These are phyloP conservation scores for Neofusicoccum ribis DNA, from an alignment of 2,329 filamentous ascomycete genomes.

Conservation along the genomic window DNA sequence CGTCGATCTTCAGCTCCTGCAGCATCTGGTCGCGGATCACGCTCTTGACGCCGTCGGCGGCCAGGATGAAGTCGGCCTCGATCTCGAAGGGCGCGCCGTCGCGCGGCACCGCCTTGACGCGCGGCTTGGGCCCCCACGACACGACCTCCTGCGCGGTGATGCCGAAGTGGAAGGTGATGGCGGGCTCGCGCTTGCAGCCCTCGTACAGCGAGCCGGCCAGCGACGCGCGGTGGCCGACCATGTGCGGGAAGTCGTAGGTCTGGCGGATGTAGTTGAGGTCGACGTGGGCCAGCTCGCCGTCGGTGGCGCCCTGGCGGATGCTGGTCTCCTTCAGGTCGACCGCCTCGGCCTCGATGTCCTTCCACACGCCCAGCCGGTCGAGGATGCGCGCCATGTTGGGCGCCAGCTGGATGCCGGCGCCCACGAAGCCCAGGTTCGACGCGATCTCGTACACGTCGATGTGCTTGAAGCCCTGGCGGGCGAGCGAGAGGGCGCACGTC, in stretches of 20 bases:
- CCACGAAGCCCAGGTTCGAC: constrained; percentile 74
- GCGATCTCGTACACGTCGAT: constrained; percentile 75
- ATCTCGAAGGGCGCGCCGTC: constrained; percentile 56
- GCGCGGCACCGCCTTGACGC: constrained; percentile 61
- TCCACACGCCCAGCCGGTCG: constrained; percentile 71
- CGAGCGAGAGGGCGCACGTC: constrained; percentile 69
- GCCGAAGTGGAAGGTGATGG: constrained; percentile 69
- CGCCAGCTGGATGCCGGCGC: constrained; percentile 80
- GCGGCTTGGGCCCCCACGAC: constrained; percentile 60
- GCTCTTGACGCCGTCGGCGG: constrained; percentile 52
- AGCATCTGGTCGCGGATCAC: constrained; percentile 55
- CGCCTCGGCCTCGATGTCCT: constrained; percentile 67
- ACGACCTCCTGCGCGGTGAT: constrained; percentile 57
- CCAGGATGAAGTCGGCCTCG: constrained; percentile 49
- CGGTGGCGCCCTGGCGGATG: constrained; percentile 69
- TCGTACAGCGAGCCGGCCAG: constrained; percentile 69
- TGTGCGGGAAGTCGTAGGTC: constrained; percentile 74
- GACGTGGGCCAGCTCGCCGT: constrained; percentile 70
- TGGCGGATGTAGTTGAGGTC: constrained; percentile 65
- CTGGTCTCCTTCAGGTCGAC: constrained; percentile 71
- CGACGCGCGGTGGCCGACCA: constrained; percentile 74
- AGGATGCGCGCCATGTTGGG: constrained; percentile 80
- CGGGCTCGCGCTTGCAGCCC: constrained; percentile 64
- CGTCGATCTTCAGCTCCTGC: constrained; percentile 50
- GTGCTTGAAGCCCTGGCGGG: constrained; percentile 72